These are phyloP conservation scores for Blastocystis sp. DNA, from an alignment of 352 stramenopile species.

Conservation along the genomic window DNA sequence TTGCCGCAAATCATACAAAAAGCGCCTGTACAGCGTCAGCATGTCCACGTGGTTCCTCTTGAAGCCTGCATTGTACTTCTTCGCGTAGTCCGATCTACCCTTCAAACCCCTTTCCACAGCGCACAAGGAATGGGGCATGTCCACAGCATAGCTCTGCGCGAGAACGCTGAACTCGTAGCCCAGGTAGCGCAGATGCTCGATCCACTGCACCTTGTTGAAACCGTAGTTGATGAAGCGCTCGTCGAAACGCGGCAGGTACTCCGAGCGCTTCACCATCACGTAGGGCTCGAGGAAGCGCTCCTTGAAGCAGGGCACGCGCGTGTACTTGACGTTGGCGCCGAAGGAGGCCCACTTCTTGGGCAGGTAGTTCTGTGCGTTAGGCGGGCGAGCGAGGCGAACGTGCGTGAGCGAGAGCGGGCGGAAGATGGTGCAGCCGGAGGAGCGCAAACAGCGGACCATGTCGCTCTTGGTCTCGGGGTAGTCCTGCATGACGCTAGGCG, in stretches of 20 bases:
- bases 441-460: neutral
- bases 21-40: slow-evolving; percentile 41
- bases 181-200: slow-evolving; percentile 59
- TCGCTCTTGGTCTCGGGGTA: slow-evolving; percentile 34
- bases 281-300: slow-evolving; percentile 63
- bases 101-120: neutral
- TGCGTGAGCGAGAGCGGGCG: slow-evolving; percentile 35
- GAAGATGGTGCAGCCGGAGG: slow-evolving; percentile 28
- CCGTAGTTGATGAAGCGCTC: slow-evolving; percentile 69
- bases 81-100: slow-evolving; percentile 49
- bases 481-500: neutral
- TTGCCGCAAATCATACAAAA: slow-evolving; percentile 19
- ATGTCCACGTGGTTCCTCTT: slow-evolving; percentile 38
- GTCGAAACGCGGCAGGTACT: slow-evolving; percentile 30
- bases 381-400: neutral
- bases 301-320: slow-evolving; percentile 38
- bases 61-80: slow-evolving; percentile 39
- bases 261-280: slow-evolving; percentile 40
- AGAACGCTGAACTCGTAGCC: slow-evolving; percentile 65
- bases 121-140: slow-evolving; percentile 66
- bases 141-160: slow-evolving; percentile 51
- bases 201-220: slow-evolving; percentile 70
- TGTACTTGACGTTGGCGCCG: neutral
- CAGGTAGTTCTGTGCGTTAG: slow-evolving; percentile 19
- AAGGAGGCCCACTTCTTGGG: slow-evolving; percentile 40